Evolutionary conservation across 2,329 filamentous ascomycete genomes (phyloP), one percentile per base, ranked within the genome.

Genomic region (Trichophaea hybrida): DNA sequence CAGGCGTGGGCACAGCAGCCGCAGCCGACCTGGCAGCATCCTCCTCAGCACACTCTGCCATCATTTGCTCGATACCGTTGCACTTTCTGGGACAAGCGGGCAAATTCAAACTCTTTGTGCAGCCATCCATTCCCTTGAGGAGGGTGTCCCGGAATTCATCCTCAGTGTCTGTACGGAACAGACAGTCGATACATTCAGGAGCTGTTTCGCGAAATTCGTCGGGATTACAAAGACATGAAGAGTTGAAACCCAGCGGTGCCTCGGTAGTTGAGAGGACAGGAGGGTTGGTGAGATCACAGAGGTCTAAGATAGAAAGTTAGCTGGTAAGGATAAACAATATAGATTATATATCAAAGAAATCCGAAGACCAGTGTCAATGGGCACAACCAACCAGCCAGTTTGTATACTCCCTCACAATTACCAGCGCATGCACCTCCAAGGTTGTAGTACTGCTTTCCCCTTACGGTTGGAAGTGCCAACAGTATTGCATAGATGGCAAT

Each of bases 111-210:
- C 40, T 38, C 24, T 60, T 51, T 8, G 50, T 53, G 35, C 59
- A 60, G 34, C 38, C 32, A 10, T 38, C 34, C n/a, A 58, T 40
- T 38, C 44, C 48, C 4, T 31, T 43, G 31, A 58, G 24, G 7
- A 61, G 37, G 15, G 35, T 51, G 5, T 56, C 57, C 6, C 55
- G 55, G 15, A 34, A 34, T 24, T 15, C 51, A 6, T 34, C 43
- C 10, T 61, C 59, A 12, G 43, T 58, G 6, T 48, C 56, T 6
- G 40, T 38, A 15, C 48, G 46, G 55, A 61, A 58, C 7, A 61
- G 49, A 38, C 55, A 61, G 55, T 61, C 44, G 34, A 58, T 61
- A 24, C 55, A 61, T n/a, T 13, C 54, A 17, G 59, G 59, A 15
- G 59, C 37, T 1, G 51, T 35, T 46, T 60, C 53, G 33, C 49